Percentiles rank a stretch among this genome's conserved stretches.
phyloP scores from a whole-genome alignment of 2,329 filamentous ascomycete species.

The Leptodontidium sp. region DNA sequence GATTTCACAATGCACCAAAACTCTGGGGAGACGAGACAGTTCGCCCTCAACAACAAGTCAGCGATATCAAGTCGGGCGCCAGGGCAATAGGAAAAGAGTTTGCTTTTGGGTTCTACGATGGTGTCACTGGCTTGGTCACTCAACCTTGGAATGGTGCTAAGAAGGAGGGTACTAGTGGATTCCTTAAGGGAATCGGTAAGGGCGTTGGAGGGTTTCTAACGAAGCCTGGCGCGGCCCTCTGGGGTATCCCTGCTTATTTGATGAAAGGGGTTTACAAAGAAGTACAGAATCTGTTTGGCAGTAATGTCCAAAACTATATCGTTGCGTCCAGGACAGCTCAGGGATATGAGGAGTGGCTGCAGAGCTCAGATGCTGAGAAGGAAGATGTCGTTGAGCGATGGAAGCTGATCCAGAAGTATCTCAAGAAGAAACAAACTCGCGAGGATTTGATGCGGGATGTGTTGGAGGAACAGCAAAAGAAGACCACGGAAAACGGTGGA shows the following conservation, averaged over 20 bases:
- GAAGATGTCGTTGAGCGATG: neutral
- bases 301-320: neutral
- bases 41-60: slow-evolving; percentile 61
- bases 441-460: neutral
- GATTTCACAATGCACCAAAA: slow-evolving; percentile 72
- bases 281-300: neutral
- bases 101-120: slow-evolving; percentile 68
- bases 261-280: neutral
- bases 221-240: slow-evolving; percentile 72
- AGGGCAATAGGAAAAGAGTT: slow-evolving; percentile 68
- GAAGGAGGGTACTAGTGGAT: slow-evolving; percentile 70
- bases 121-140: slow-evolving; percentile 66
- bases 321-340: neutral
- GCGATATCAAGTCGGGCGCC: slow-evolving; percentile 69
- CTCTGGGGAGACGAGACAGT: slow-evolving; percentile 76
- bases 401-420: neutral
- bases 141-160: slow-evolving; percentile 67
- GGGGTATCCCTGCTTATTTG: neutral
- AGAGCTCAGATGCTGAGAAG: neutral
- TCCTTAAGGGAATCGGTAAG: slow-evolving; percentile 82
- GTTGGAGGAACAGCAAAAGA: neutral
- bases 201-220: slow-evolving; percentile 82
- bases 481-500: neutral
- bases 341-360: neutral
- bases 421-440: neutral